A percentile compares a stretch with the other conserved stretches of the same genome.
Evolutionary conservation across 345 rosid genomes (phyloP).

Genomic region (Triadica sebifera): DNA sequence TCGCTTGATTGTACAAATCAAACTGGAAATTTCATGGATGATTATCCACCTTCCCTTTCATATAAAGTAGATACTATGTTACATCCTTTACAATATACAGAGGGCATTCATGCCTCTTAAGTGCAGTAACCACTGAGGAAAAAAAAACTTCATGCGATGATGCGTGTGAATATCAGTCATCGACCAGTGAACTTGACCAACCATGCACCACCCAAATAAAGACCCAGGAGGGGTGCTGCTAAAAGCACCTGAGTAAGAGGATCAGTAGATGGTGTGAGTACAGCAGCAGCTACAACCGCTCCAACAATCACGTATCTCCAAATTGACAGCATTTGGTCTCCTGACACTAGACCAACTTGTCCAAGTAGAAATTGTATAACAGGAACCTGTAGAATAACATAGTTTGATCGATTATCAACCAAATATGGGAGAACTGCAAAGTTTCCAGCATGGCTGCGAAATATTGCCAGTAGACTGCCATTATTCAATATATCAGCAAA

Average conservation of each 20-base stretch:
- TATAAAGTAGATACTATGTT: constrained; percentile 11
- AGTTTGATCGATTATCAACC: constrained; percentile 1
- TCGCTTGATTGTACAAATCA: not conserved
- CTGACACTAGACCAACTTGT: constrained; percentile 79
- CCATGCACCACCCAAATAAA: constrained; percentile 95
- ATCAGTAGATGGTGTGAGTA: constrained; percentile 93
- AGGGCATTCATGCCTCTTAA: not conserved
- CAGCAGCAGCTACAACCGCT: constrained; percentile 88
- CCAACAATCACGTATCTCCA: constrained; percentile 98
- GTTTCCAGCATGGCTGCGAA: not conserved
- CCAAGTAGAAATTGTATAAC: constrained; percentile 92
- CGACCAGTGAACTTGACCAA: constrained; percentile 78
- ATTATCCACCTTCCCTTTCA: not conserved
- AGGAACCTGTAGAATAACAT: constrained; percentile 61
- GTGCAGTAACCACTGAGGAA: not conserved
- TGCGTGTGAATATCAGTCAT: constrained; percentile 29
- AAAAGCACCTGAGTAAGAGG: constrained; percentile 94
- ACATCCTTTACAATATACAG: constrained; percentile 11
- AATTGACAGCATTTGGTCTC: constrained; percentile 92
- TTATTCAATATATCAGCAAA: not conserved
- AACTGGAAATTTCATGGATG: not conserved
- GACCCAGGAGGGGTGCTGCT: constrained; percentile 88
- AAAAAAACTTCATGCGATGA: not conserved
- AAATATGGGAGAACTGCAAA: not conserved
- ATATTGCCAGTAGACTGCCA: too few species aligned